Percentiles rank a stretch among this genome's conserved stretches.
phyloP scores from a whole-genome alignment of 148 eudicot species.

The Persicaria maculosa region DNA sequence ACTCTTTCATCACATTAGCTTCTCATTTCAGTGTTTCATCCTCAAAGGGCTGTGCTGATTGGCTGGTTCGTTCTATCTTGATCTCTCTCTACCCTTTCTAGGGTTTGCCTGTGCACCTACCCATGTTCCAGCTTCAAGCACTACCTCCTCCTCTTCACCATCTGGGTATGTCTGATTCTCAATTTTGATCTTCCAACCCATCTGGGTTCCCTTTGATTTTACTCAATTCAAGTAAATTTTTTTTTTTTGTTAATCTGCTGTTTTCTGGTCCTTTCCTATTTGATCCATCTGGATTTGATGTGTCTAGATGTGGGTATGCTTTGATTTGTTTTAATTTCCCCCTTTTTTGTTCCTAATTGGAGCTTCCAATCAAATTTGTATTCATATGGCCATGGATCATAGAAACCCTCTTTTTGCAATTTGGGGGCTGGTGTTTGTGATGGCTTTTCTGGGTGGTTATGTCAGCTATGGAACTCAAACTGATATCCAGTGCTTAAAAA shows the following conservation, averaged over 20 bases:
- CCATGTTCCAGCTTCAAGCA: neutral
- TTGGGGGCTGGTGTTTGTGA: constrained; percentile 13
- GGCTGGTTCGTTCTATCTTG: neutral
- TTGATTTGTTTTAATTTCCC: constrained; percentile 10
- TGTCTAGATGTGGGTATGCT: constrained; percentile 5
- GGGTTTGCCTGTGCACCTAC: neutral
- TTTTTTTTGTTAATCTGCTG: neutral
- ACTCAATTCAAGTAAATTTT: constrained; percentile 11
- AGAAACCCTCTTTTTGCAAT: constrained; percentile 16
- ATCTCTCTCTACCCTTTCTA: neutral
- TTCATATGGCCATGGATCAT: constrained; percentile 13
- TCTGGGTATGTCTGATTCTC: constrained; percentile 31
- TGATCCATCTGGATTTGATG: constrained; percentile 10
- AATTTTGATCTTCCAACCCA: constrained; percentile 7
- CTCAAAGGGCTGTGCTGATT: neutral
- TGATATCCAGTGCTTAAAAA: constrained; percentile 29
- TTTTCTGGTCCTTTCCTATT: neutral
- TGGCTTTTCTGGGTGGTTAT: constrained; percentile 17
- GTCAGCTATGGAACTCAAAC: constrained; percentile 26
- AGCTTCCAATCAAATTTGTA: neutral
- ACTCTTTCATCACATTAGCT: neutral
- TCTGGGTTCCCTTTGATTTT: constrained; percentile 14
- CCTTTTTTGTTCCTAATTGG: neutral
- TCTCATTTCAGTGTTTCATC: neutral
- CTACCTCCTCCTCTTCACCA: neutral